Evolutionary conservation across 140 eudicot genomes (phyloP).

Genomic region (Stevia rebaudiana): DNA sequence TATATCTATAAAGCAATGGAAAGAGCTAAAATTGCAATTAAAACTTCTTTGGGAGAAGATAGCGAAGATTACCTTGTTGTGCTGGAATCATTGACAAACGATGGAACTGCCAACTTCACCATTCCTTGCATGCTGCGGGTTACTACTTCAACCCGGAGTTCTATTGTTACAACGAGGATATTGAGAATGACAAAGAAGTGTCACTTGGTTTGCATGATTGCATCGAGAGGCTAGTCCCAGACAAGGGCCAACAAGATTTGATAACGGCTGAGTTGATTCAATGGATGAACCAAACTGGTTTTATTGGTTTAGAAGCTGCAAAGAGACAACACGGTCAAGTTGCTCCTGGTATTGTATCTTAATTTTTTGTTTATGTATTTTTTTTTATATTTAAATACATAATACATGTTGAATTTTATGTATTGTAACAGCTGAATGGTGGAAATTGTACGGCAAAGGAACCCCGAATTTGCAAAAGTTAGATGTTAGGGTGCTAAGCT

Average conservation of each 20-base stretch:
- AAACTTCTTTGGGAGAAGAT: neutral
- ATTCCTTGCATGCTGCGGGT: conserved; percentile 9
- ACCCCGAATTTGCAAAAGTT: neutral
- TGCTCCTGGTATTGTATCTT: neutral
- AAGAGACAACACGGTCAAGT: neutral
- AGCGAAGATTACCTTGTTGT: neutral
- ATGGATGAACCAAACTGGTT: neutral
- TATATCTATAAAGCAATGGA: neutral
- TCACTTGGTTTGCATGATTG: neutral
- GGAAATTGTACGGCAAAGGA: neutral
- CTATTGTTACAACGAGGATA: neutral
- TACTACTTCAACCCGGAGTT: conserved; percentile 9
- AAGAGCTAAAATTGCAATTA: neutral
- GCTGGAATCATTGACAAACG: neutral
- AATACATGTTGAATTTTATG: neutral
- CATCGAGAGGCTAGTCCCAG: neutral
- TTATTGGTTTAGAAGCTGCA: neutral
- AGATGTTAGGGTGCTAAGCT: neutral
- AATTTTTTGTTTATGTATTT: too few relatives aligned
- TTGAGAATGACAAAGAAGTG: neutral
- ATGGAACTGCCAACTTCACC: neutral
- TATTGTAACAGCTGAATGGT: neutral
- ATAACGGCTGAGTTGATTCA: neutral
- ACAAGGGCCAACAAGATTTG: neutral
- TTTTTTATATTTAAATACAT: too few relatives aligned